Percentiles rank a stretch among this genome's conserved stretches.
Evolutionary conservation across 352 stramenopile species (phyloP).

Genomic region (Phytophthora sp.): DNA sequence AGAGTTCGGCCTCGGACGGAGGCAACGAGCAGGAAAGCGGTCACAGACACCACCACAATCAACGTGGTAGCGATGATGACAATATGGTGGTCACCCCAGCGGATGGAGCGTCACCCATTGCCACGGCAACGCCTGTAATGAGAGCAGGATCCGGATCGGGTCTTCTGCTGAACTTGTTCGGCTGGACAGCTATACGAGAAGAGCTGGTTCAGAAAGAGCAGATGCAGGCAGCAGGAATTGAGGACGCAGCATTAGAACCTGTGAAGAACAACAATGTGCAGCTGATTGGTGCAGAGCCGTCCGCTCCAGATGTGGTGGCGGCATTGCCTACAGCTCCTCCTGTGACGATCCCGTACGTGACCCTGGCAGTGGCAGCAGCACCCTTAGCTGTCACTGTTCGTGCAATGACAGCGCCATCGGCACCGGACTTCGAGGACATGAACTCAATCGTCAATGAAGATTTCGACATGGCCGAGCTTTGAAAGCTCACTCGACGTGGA

Average conservation of each 20-base stretch:
- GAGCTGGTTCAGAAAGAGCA: conserved; percentile 64
- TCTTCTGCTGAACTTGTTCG: conserved; percentile 57
- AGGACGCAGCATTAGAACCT: conserved; percentile 44
- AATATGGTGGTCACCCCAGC: conserved; percentile 34
- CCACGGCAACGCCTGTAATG: conserved; percentile 37
- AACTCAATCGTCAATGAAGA: conserved; percentile 32
- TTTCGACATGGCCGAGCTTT: conserved; percentile 34
- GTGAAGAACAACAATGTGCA: conserved; percentile 53
- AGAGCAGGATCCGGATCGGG: conserved; percentile 33
- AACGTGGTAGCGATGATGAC: conserved; percentile 35
- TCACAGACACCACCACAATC: conserved; percentile 14
- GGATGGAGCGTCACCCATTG: conserved; percentile 37
- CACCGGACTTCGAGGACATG: conserved; percentile 45
- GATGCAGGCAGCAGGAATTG: conserved; percentile 37
- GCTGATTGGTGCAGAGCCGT: conserved; percentile 49
- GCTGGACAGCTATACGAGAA: conserved; percentile 59
- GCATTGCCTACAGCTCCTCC: conserved; percentile 33
- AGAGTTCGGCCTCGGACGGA: conserved; percentile 28
- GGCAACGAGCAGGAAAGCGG: conserved; percentile 18
- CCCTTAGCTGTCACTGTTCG: conserved; percentile 34
- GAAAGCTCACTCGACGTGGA: too few species aligned
- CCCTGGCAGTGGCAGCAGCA: conserved; percentile 25
- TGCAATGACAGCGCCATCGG: conserved; percentile 47
- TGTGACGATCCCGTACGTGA: conserved; percentile 38
- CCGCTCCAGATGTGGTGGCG: conserved; percentile 33